A percentile compares a stretch with the other conserved stretches of the same genome.
Evolutionary conservation across 139 green algal species (phyloP).

Genomic region (Haematococcus sp.): DNA sequence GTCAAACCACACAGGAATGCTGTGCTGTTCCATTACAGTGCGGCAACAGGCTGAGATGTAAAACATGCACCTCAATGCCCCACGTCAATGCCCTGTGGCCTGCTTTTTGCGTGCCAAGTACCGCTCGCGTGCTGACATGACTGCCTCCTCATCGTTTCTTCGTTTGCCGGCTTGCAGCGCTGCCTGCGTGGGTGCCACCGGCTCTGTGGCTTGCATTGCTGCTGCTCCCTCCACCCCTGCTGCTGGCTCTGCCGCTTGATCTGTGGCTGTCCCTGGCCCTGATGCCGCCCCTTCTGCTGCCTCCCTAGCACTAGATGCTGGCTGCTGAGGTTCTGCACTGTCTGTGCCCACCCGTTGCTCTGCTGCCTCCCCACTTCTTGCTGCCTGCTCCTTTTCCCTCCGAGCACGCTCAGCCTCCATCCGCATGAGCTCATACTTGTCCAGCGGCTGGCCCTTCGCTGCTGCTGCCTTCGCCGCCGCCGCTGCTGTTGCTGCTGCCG

Average conservation of each 20-base stretch:
- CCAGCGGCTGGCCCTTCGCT: slow-evolving; percentile 1
- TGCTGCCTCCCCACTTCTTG: neutral
- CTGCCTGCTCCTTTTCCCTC: neutral
- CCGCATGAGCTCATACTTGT: slow-evolving; percentile 34
- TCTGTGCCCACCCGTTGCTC: neutral
- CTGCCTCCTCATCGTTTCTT: slow-evolving; percentile 55
- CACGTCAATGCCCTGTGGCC: slow-evolving; percentile 1
- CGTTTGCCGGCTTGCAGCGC: slow-evolving; percentile 27
- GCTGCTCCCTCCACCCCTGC: neutral
- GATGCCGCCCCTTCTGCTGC: neutral
- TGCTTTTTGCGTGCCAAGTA: slow-evolving; percentile 72
- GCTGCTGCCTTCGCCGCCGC: neutral
- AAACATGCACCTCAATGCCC: too few species aligned
- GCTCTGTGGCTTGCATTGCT: neutral
- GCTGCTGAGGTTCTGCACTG: slow-evolving; percentile 12
- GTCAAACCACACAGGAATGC: too few species aligned
- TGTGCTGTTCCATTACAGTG: too few species aligned
- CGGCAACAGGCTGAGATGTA: too few species aligned
- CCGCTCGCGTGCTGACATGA: slow-evolving; percentile 67
- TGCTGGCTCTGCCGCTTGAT: neutral
- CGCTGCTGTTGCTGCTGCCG: slow-evolving; percentile 16
- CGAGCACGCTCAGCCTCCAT: slow-evolving; percentile 33
- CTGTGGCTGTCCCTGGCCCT: neutral
- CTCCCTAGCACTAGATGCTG: neutral
- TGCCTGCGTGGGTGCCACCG: neutral